Evolutionary conservation across 2,329 filamentous ascomycete species (phyloP).

Genomic region (Camillea tinctor): DNA sequence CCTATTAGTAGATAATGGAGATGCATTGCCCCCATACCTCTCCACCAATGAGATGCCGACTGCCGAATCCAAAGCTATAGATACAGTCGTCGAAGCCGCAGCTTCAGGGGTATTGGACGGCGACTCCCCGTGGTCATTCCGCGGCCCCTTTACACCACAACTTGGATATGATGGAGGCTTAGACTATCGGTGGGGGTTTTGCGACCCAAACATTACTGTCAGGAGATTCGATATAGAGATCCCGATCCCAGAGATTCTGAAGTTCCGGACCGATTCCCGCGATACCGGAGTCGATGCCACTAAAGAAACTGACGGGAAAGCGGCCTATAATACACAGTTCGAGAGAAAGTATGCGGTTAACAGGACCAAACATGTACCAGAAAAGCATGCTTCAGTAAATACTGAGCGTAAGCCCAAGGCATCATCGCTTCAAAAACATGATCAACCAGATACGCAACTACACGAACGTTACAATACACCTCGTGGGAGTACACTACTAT

Average conservation of each 20-base stretch:
- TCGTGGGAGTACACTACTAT: background rate
- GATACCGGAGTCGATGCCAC: background rate
- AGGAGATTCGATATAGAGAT: constrained; percentile 22
- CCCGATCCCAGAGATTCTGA: constrained; percentile 2
- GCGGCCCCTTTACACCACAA: constrained; percentile 44
- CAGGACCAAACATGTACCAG: background rate
- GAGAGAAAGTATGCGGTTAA: constrained; percentile 15
- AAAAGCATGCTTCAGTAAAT: background rate
- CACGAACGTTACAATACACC: background rate
- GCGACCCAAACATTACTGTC: constrained; percentile 16
- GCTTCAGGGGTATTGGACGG: constrained; percentile 27
- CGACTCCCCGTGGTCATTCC: constrained; percentile 33
- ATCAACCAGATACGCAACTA: background rate
- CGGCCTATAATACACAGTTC: constrained; percentile 7
- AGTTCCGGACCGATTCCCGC: background rate
- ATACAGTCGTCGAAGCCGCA: constrained; percentile 31
- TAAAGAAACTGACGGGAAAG: background rate
- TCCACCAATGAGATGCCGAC: constrained; percentile 38
- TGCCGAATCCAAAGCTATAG: constrained; percentile 41
- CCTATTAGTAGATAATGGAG: constrained; percentile 33
- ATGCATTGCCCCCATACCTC: constrained; percentile 35
- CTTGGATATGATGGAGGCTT: constrained; percentile 45
- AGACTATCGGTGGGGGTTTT: constrained; percentile 38
- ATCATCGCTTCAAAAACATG: background rate
- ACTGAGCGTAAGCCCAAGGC: background rate